phyloP scores from a whole-genome alignment of 2,329 filamentous ascomycete species.

The Triangularia verruculosa region DNA sequence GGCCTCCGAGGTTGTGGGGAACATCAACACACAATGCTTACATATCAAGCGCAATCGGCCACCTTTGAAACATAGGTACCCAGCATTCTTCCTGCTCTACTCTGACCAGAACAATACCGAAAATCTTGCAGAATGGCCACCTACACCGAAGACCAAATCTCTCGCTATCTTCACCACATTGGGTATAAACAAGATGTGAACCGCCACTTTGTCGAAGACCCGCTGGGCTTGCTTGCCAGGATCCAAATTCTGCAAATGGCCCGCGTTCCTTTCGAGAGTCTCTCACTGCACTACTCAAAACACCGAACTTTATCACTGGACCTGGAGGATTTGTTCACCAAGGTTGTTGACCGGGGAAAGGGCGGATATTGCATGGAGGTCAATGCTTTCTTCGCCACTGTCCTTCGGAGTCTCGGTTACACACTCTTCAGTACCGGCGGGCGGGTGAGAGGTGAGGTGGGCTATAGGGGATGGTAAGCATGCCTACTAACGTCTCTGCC shows the following conservation, averaged over 20 bases:
- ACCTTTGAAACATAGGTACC: background rate
- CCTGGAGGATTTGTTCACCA: conserved; percentile 30
- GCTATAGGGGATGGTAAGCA: conserved; percentile 31
- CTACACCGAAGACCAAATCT: conserved; percentile 32
- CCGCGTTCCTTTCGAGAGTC: conserved; percentile 53
- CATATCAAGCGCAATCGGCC: background rate
- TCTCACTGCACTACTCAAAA: conserved; percentile 48
- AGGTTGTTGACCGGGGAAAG: conserved; percentile 41
- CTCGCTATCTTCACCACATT: conserved; percentile 33
- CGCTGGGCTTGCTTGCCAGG: conserved; percentile 32
- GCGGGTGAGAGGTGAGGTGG: conserved; percentile 32
- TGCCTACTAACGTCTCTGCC: background rate
- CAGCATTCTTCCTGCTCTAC: background rate
- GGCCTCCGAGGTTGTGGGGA: background rate
- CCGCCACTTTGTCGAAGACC: conserved; percentile 23
- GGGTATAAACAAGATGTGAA: conserved; percentile 17
- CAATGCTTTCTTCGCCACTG: conserved; percentile 43
- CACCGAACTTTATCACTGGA: conserved; percentile 32
- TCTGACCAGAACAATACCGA: background rate
- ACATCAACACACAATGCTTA: background rate
- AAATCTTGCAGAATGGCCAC: conserved; percentile 7
- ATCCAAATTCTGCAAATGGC: conserved; percentile 44
- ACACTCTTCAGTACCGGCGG: conserved; percentile 49
- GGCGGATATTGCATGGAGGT: conserved; percentile 56
- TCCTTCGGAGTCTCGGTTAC: conserved; percentile 49